Conservation (phyloP, 2,329 filamentous ascomycete genomes). For the Epichloe hybrida region DNA sequence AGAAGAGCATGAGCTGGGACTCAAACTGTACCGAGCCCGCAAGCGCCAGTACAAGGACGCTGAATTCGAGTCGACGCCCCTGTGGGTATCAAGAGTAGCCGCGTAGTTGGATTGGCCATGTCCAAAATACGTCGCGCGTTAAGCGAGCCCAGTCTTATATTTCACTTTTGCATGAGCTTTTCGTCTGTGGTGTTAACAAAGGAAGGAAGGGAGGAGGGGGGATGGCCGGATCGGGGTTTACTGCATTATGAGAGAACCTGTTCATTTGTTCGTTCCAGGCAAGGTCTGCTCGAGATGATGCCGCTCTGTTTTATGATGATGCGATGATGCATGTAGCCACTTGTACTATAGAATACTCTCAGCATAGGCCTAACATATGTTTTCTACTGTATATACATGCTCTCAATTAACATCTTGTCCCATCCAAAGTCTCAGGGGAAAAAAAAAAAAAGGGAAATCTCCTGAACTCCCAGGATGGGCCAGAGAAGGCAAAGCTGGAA, state of each 20-base stretch:
- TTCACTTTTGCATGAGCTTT: background rate
- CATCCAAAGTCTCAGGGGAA: no score
- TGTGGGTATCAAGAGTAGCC: conserved; percentile 72
- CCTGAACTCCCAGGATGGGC: no score
- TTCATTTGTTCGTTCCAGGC: background rate
- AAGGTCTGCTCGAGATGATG: background rate
- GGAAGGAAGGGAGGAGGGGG: no score
- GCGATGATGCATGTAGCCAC: background rate
- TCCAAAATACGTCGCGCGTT: no score
- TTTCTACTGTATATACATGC: no score
- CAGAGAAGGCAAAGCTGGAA: no score
- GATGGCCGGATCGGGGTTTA: background rate
- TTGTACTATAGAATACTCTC: background rate
- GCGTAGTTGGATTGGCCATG: conserved; percentile 26
- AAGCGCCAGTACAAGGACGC: conserved; percentile 59
- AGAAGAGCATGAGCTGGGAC: conserved; percentile 66
- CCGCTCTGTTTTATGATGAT: background rate
- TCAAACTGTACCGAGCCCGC: conserved; percentile 61
- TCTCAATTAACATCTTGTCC: background rate
- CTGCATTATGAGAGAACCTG: background rate
- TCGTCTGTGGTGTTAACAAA: background rate
- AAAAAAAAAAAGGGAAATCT: no score
- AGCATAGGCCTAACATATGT: background rate
- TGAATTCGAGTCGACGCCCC: conserved; percentile 48
- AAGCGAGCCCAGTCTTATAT: background rate